Base-by-base conservation (phyloP, 1,284 basidiomycete genomes). In the Heterobasidion parviporum region DNA sequence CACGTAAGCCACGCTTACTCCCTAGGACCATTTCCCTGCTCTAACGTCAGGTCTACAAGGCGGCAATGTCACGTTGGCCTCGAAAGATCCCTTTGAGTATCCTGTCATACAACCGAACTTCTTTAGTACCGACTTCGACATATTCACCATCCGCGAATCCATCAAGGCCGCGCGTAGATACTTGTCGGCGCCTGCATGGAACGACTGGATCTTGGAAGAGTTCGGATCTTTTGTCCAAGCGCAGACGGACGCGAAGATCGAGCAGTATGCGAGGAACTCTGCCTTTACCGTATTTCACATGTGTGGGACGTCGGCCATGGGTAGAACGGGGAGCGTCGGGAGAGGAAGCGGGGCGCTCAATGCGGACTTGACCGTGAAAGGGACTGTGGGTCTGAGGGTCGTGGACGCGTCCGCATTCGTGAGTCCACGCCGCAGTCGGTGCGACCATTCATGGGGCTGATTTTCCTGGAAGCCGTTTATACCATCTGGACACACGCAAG, bases 331-430 rank as follows among this genome's bases (percentile, higher is more conserved):
- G 64, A 54, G 58, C 7, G 8, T 53, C 6, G 38, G 34, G 41
- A 58, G 57, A 35, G 58, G 55, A 45, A 2, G 32, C 9, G 54
- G 63, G 8, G 67, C 67, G 18, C 62, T 67, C 7, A 59, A 64
- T 35, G 59, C 65, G 14, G 59, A 66, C 33, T 32, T 68, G 54
- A 58, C 33, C 3, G 65, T 68, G 32, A 64, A 64, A 51, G 62
- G 64, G 8, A 56, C 58, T 15, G 32, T 48, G 4, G 64, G 66
- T 1, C 55, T 68, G 47, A 47, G 64, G 0, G 54, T 67, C 16
- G 61, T 68, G 8, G 66, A 67, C 54, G 65, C 64, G 20, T 62
- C 60, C 33, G 62, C 64, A 1, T 53, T 67, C 2, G 66, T 67
- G 50, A 57, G 64, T 61, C 38, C 3, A 10, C 12, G 14, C 10